Evolutionary conservation across 2,329 filamentous ascomycete species (phyloP).

Genomic region (Aspergillaceae sp.): DNA sequence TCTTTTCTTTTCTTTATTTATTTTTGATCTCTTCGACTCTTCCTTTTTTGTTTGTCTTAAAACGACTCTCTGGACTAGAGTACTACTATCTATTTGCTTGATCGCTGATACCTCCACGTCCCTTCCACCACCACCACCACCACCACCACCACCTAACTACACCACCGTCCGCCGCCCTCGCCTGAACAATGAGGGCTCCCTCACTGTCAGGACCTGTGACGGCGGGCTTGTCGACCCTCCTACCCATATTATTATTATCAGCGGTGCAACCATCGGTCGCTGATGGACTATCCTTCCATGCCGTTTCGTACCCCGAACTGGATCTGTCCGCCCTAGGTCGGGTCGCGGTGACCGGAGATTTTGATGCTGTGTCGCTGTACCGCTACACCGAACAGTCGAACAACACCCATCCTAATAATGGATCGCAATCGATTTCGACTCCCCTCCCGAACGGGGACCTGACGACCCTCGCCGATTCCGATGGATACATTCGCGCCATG

Average conservation of each 20-base stretch:
- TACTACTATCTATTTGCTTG: too few relatives aligned
- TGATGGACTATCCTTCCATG: slow-evolving; percentile 28
- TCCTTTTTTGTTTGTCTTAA: slow-evolving; percentile 4
- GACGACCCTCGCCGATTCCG: slow-evolving; percentile 62
- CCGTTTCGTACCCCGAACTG: slow-evolving; percentile 40
- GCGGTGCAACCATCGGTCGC: slow-evolving; percentile 11
- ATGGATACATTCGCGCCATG: slow-evolving; percentile 82
- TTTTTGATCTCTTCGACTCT: slow-evolving; percentile 4
- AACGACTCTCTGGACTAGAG: too few relatives aligned
- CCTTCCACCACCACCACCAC: too few relatives aligned
- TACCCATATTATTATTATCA: slow-evolving; percentile 15
- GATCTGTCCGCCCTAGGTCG: slow-evolving; percentile 70
- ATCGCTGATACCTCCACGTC: too few relatives aligned
- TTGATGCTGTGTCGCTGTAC: slow-evolving; percentile 84
- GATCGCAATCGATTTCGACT: slow-evolving; percentile 70
- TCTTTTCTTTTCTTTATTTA: slow-evolving; percentile 6
- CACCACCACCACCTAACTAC: too few relatives aligned
- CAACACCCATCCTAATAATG: slow-evolving; percentile 53
- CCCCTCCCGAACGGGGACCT: slow-evolving; percentile 81
- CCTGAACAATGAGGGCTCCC: slow-evolving; percentile 36
- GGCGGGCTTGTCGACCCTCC: slow-evolving; percentile 28
- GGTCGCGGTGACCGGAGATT: slow-evolving; percentile 80
- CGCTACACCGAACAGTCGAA: slow-evolving; percentile 73
- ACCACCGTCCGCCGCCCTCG: slow-evolving; percentile 26
- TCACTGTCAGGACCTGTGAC: slow-evolving; percentile 39